Evolutionary conservation across 257 asterid species (phyloP).

Genomic region (Solanum dulcamara): DNA sequence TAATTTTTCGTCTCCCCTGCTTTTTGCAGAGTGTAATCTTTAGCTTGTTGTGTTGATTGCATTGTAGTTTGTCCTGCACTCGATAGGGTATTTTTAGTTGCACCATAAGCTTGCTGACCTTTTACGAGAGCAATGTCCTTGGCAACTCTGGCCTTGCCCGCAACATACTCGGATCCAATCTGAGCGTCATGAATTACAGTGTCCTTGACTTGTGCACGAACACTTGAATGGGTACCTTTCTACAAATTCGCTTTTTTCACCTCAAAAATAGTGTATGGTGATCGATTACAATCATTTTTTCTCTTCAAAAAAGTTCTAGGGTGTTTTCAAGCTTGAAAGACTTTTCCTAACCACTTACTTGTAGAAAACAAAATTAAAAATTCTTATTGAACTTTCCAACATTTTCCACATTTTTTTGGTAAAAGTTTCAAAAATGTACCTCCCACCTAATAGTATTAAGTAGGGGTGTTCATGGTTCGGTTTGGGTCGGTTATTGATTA

Average conservation of each 20-base stretch:
- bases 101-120: background rate
- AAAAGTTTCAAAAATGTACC: too few species aligned
- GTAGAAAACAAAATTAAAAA: too few species aligned
- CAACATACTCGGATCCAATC: background rate
- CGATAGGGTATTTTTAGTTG: background rate
- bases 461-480: too few species aligned
- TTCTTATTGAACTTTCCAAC: too few species aligned
- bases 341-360: too few species aligned
- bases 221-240: background rate
- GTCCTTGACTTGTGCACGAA: background rate
- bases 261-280: background rate
- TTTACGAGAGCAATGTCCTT: background rate
- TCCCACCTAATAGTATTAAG: too few species aligned
- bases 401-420: too few species aligned
- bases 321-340: too few species aligned
- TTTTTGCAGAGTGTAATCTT: slow-evolving; percentile 5
- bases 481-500: too few species aligned
- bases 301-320: too few species aligned
- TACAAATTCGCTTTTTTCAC: background rate
- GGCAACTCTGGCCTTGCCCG: background rate
- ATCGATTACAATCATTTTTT: background rate
- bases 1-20: slow-evolving; percentile 10
- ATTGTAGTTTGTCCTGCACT: background rate
- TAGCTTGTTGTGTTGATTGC: slow-evolving; percentile 5
- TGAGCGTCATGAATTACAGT: background rate